Evolutionary conservation across 169 alveolate genomes (phyloP).

Genomic region (Eimeria brunetti): DNA sequence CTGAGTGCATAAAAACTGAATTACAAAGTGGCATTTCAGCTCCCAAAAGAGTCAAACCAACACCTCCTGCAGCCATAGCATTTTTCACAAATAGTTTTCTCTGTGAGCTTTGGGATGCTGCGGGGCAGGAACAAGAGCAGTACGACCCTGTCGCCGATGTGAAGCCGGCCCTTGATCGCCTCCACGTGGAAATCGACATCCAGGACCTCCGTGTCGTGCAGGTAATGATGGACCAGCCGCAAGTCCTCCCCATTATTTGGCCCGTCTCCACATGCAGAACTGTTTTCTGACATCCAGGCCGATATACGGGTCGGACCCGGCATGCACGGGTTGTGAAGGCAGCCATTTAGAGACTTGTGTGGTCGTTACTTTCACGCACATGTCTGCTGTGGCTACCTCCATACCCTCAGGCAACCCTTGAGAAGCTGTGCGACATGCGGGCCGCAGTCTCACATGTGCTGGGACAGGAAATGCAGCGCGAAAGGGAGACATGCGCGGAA

Average conservation of each 20-base stretch:
- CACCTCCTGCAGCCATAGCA: not conserved
- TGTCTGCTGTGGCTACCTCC: not conserved
- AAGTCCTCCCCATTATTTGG: not conserved
- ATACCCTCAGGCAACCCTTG: constrained; percentile 56
- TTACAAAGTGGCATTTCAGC: not conserved
- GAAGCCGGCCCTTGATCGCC: constrained; percentile 70
- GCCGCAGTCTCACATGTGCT: constrained; percentile 13
- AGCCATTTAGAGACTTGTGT: not conserved
- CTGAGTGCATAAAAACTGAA: not conserved
- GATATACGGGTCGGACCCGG: not conserved
- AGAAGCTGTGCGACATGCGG: constrained; percentile 70
- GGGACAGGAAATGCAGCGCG: constrained; percentile 46
- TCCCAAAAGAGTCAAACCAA: not conserved
- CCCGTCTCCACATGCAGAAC: not conserved
- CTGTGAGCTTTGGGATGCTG: not conserved
- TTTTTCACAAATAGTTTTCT: not conserved
- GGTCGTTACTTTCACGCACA: not conserved
- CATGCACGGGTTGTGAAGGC: not conserved
- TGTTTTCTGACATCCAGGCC: not conserved
- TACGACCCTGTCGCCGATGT: constrained; percentile 66
- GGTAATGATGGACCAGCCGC: not conserved
- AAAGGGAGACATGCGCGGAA: constrained; percentile 45
- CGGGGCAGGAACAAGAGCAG: constrained; percentile 41
- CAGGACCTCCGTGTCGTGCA: constrained; percentile 71
- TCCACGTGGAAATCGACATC: constrained; percentile 63